Evolutionary conservation across 208 protist genomes (phyloP).

Genomic region (Crithidia expoeki): DNA sequence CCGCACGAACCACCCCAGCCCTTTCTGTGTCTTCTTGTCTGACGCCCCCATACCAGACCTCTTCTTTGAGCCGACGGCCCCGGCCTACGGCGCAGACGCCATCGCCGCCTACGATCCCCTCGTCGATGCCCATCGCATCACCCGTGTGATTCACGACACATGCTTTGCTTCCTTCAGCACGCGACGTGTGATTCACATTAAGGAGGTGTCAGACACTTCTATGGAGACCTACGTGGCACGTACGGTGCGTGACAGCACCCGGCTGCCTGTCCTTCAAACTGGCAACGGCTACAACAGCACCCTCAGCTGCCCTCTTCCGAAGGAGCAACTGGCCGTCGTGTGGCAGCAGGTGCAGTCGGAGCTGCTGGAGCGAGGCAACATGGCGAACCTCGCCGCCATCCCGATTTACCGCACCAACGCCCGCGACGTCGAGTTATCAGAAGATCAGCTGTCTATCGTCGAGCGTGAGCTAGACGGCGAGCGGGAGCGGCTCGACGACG

Average conservation of each 20-base stretch:
- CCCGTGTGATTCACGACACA: constrained; percentile 44
- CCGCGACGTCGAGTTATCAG: constrained; percentile 36
- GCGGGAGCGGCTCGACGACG: constrained; percentile 44
- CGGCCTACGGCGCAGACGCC: constrained; percentile 29
- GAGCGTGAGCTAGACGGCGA: constrained; percentile 42
- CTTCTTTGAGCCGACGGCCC: constrained; percentile 48
- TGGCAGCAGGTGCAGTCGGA: constrained; percentile 54
- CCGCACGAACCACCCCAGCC: neutral
- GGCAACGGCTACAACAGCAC: constrained; percentile 28
- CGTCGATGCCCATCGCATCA: constrained; percentile 41
- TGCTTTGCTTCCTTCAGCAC: constrained; percentile 48
- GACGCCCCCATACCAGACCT: constrained; percentile 50
- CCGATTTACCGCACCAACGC: constrained; percentile 61
- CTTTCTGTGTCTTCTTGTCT: constrained; percentile 53
- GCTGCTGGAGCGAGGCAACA: constrained; percentile 36
- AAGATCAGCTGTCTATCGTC: constrained; percentile 43
- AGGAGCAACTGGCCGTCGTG: constrained; percentile 61
- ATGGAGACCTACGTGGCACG: constrained; percentile 34
- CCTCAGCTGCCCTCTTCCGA: constrained; percentile 50
- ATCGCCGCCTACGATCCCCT: constrained; percentile 31
- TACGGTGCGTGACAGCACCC: constrained; percentile 18
- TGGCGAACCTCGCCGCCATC: constrained; percentile 51
- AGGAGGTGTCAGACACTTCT: constrained; percentile 31
- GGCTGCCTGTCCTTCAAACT: constrained; percentile 14
- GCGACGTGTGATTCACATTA: constrained; percentile 46